Evolutionary conservation across 2,329 filamentous ascomycete species (phyloP).

Genomic region (Ascochyta pisi): DNA sequence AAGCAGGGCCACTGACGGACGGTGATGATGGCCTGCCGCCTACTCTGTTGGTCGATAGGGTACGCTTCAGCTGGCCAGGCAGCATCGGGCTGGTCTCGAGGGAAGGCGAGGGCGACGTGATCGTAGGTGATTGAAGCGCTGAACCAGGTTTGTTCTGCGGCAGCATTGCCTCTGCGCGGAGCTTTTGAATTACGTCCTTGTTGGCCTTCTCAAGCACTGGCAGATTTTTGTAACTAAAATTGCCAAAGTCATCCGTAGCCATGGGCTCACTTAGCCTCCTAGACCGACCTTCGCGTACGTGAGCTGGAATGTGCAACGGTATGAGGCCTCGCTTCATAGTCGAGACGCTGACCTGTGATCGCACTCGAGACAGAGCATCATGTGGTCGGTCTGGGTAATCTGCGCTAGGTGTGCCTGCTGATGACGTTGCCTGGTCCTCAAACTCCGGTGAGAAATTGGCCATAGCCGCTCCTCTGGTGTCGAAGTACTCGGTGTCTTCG

Average conservation of each 20-base stretch:
- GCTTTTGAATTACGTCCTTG: constrained; percentile 97
- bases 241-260: constrained; percentile 89
- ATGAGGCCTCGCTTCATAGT: constrained; percentile 90
- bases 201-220: constrained; percentile 97
- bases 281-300: constrained; percentile 89
- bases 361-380: constrained; percentile 88
- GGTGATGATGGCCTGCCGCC: constrained; percentile 79
- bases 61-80: constrained; percentile 79
- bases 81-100: constrained; percentile 88
- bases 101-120: constrained; percentile 65
- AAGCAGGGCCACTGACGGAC: constrained; percentile 79
- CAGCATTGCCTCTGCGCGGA: constrained; percentile 88
- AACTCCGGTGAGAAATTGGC: constrained; percentile 94
- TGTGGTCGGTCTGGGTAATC: constrained; percentile 91
- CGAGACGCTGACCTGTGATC: constrained; percentile 80
- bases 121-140: constrained; percentile 51
- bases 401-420: constrained; percentile 70
- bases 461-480: constrained; percentile 86
- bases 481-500: constrained; percentile 98
- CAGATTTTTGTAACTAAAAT: constrained; percentile 95
- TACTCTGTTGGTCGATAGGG: constrained; percentile 81
- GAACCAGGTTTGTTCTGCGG: constrained; percentile 61
- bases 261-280: constrained; percentile 90
- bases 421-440: constrained; percentile 83
- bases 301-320: constrained; percentile 94